These are phyloP conservation scores for Aspergillus olivimuriae DNA, from an alignment of 495 filamentous ascomycete species.

Conservation along the genomic window DNA sequence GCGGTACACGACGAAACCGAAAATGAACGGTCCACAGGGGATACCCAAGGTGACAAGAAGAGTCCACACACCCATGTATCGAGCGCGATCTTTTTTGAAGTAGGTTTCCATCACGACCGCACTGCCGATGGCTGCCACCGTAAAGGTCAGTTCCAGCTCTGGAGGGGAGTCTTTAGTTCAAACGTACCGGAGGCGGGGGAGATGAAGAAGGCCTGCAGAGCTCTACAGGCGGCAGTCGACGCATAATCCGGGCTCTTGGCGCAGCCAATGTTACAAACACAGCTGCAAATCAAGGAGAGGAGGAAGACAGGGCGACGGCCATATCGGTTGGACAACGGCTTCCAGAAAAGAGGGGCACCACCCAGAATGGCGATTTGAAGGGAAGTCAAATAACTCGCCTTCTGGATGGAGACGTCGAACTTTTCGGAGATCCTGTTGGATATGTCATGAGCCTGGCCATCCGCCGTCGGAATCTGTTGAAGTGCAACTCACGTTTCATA, in stretches of 20 bases:
- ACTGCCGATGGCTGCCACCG: slow-evolving; percentile 35
- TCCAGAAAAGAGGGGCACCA: slow-evolving; percentile 45
- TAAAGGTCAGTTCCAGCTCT: background rate
- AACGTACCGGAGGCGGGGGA: slow-evolving; percentile 36
- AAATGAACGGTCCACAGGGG: slow-evolving; percentile 39
- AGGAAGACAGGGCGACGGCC: slow-evolving; percentile 50
- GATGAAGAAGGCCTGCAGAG: slow-evolving; percentile 34
- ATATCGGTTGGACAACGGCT: slow-evolving; percentile 51
- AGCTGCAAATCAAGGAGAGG: slow-evolving; percentile 37
- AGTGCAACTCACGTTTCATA: slow-evolving; percentile 19
- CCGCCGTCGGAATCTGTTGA: background rate
- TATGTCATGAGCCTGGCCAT: background rate
- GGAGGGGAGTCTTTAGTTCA: background rate
- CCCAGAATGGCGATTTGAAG: slow-evolving; percentile 46
- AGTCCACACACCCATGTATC: slow-evolving; percentile 51
- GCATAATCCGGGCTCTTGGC: slow-evolving; percentile 35
- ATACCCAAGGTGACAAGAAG: slow-evolving; percentile 45
- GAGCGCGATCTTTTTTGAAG: slow-evolving; percentile 42
- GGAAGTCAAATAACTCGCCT: slow-evolving; percentile 44
- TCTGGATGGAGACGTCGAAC: slow-evolving; percentile 31
- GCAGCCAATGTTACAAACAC: slow-evolving; percentile 42
- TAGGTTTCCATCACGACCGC: slow-evolving; percentile 47
- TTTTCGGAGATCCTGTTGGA: slow-evolving; percentile 33
- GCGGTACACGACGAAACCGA: slow-evolving; percentile 40
- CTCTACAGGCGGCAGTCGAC: slow-evolving; percentile 37